phyloP scores from a whole-genome alignment of 2,329 filamentous ascomycete genomes.

The Metarhizium humberi region DNA sequence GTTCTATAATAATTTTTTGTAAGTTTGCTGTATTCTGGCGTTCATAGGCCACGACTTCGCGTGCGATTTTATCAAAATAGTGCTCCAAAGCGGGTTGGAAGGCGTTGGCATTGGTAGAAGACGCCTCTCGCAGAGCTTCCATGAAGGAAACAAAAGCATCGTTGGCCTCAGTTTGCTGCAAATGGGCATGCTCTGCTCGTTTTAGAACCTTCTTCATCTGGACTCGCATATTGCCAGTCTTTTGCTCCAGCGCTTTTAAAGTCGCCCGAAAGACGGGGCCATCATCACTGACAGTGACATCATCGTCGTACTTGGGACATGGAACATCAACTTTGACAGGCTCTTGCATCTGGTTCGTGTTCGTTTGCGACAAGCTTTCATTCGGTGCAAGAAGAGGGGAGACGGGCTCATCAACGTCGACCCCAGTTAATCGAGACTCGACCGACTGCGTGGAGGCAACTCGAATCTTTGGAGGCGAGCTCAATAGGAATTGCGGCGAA shows the following conservation, averaged over 20 bases:
- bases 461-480: slow-evolving; percentile 65
- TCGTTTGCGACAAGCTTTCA: slow-evolving; percentile 24
- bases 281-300: slow-evolving; percentile 78
- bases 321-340: slow-evolving; percentile 78
- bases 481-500: slow-evolving; percentile 64
- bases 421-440: slow-evolving; percentile 69
- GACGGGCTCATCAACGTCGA: slow-evolving; percentile 54
- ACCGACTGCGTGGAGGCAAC: slow-evolving; percentile 82
- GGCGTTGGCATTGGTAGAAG: slow-evolving; percentile 84
- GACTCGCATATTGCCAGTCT: slow-evolving; percentile 85
- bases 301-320: slow-evolving; percentile 76
- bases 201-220: slow-evolving; percentile 96
- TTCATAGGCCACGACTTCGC: slow-evolving; percentile 82
- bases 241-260: slow-evolving; percentile 92
- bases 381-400: slow-evolving; percentile 37
- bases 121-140: slow-evolving; percentile 77
- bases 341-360: slow-evolving; percentile 26
- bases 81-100: slow-evolving; percentile 96
- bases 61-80: slow-evolving; percentile 95
- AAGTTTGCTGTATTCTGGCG: slow-evolving; percentile 74
- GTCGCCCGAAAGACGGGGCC: slow-evolving; percentile 93
- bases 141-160: slow-evolving; percentile 76
- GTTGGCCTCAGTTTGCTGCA: slow-evolving; percentile 74
- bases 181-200: slow-evolving; percentile 80
- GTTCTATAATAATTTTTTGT: slow-evolving; percentile 90